Evolutionary conservation across 768 basidiomycete species (phyloP).

Genomic region (Boletus vinaceobasis): DNA sequence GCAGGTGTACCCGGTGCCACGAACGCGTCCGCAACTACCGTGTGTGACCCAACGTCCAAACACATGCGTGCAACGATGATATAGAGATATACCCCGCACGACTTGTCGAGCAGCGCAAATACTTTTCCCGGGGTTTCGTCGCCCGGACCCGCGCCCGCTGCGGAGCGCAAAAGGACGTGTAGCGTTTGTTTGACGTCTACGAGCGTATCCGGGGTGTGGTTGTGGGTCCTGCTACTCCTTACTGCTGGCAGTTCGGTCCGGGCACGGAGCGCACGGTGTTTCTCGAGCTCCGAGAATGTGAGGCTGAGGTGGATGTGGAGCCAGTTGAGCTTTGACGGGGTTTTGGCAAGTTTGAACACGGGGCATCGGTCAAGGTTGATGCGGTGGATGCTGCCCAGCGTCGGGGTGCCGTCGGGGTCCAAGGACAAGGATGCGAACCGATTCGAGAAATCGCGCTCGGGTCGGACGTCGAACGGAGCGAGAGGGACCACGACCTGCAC

Average conservation of each 20-base stretch:
- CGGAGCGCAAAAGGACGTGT: slow-evolving; percentile 21
- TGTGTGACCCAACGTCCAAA: slow-evolving; percentile 41
- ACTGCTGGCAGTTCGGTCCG: too few species aligned
- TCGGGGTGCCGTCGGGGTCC: background rate
- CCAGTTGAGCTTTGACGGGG: slow-evolving; percentile 23
- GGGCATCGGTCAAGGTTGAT: slow-evolving; percentile 37
- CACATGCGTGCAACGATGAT: slow-evolving; percentile 45
- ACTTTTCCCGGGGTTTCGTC: slow-evolving; percentile 4
- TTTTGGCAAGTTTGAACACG: slow-evolving; percentile 21
- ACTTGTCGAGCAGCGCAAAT: slow-evolving; percentile 18
- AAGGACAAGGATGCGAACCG: slow-evolving; percentile 27
- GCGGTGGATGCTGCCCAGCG: slow-evolving; percentile 39
- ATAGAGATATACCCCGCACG: slow-evolving; percentile 31
- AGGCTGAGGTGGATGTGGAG: slow-evolving; percentile 21
- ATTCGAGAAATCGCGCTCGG: slow-evolving; percentile 17
- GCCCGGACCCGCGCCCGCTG: slow-evolving; percentile 4
- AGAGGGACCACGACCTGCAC: slow-evolving; percentile 21
- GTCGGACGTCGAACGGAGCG: slow-evolving; percentile 14
- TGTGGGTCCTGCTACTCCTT: too few species aligned
- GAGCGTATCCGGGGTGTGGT: slow-evolving; percentile 14
- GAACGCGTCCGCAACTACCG: slow-evolving; percentile 48
- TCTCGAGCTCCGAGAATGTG: slow-evolving; percentile 26
- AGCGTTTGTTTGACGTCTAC: slow-evolving; percentile 32
- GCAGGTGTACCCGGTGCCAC: slow-evolving; percentile 35
- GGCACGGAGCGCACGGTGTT: background rate